Evolutionary conservation across 768 basidiomycete species (phyloP).

Genomic region (Tephrocybe sp.): DNA sequence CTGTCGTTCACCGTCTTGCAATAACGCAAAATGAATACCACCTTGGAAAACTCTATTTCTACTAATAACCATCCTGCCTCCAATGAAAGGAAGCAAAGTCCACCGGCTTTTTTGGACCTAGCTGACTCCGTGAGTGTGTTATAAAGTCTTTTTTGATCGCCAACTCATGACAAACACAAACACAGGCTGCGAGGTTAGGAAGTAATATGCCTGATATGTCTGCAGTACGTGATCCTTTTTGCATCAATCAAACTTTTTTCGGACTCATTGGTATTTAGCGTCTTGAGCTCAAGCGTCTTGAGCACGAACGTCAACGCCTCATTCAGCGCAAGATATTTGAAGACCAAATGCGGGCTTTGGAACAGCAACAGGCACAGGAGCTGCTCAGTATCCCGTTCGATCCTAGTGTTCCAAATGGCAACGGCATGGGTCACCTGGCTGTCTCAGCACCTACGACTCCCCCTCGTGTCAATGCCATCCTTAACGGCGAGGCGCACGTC

Average conservation of each 20-base stretch:
- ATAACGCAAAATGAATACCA: constrained; percentile 68
- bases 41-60: constrained; percentile 67
- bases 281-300: constrained; percentile 85
- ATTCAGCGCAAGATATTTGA: constrained; percentile 90
- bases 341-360: constrained; percentile 92
- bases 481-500: constrained; percentile 55
- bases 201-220: constrained; percentile 86
- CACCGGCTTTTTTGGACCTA: constrained; percentile 90
- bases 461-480: constrained; percentile 70
- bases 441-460: constrained; percentile 89
- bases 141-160: constrained; percentile 14
- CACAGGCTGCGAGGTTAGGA: constrained; percentile 77
- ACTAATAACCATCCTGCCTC: constrained; percentile 66
- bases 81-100: constrained; percentile 80
- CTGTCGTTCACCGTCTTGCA: constrained; percentile 55
- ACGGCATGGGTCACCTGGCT: constrained; percentile 69
- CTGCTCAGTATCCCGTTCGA: constrained; percentile 75
- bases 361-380: constrained; percentile 87
- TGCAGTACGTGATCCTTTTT: constrained; percentile 53
- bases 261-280: constrained; percentile 46
- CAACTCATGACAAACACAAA: constrained; percentile 19
- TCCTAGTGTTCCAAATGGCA: constrained; percentile 37
- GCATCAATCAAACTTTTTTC: constrained; percentile 1
- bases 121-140: constrained; percentile 77
- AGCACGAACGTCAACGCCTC: constrained; percentile 87